Evolutionary conservation across 495 filamentous ascomycete genomes (phyloP), one percentile per base, ranked within the genome.

Genomic region (Daldinia grandis): DNA sequence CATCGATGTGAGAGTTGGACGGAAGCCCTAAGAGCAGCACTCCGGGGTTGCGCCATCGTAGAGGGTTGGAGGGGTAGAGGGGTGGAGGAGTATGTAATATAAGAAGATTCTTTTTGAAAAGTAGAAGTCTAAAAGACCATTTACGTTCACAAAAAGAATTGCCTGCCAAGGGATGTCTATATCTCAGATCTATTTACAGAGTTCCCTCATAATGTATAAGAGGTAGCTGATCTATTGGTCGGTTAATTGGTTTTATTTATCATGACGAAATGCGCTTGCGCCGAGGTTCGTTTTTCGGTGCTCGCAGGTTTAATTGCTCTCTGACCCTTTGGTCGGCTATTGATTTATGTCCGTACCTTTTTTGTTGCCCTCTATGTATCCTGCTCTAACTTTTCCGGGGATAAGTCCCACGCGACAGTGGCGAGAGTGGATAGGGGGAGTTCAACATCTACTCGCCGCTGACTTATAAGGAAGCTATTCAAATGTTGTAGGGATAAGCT

Each of bases 341-440:
- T 76, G 54, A 76, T 74, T 58, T 72, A 76, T 57, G 64, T 40
- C 74, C 74, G 74, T 53, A 6, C 56, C 4, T 38, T 38, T n/a
- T 61, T 61, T 57, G 15, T 56, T 42, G 9, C 24, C 8, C 21
- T 28, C 33, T 15, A 31, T n/a, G n/a, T n/a, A n/a, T 44, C 19
- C 44, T 19, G 14, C 24, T 61, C 55, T 35, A 59, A 58, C 56
- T 65, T 25, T 42, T 27, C 61, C 47, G 66, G 17, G 35, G 69
- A 55, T 42, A 54, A 68, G 64, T 57, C 50, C 8, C 59, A 33
- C 55, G 64, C 49, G 49, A 31, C n/a, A 21, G 42, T 24, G 42
- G 64, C 49, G 49, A 31, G 25, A 21, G 42, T 24, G 42, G 19
- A 47, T 47, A 47, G 17, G 42, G 21, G 19, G 7, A 17, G 3